Base-by-base conservation (phyloP, 2,329 filamentous ascomycete species). In the Xylaria hypoxylon region DNA sequence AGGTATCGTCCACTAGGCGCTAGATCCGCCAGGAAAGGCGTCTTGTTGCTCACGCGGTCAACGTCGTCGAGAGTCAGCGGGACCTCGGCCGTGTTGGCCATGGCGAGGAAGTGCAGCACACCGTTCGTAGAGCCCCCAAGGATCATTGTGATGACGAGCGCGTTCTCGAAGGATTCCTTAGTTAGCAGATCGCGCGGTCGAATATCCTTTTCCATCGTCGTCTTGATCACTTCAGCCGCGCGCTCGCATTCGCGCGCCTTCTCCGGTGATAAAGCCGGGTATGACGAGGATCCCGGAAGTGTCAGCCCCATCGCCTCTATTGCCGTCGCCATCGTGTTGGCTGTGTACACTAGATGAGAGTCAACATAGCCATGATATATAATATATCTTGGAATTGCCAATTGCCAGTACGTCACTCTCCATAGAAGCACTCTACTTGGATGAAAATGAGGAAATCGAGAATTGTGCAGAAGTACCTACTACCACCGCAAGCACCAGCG, bases 81-180 rank as follows among this genome's bases (percentile, higher is more conserved):
- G 0, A 97, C 90, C 69, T 90, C 91, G 40, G 93, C 94, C 0
- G 92, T 92, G 75, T 92, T 90, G 45, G 94, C 94, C 90, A 97
- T 97, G 72, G 94, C 94, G 53, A 97, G 87, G 76, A 96, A 90
- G 78, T 97, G 94, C 61, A 97, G 85, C 2, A 97, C 92, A 38
- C 92, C 92, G 78, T 97, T 97, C 62, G 94, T 97, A 57, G 90
- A 93, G 59, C 94, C 94, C 59, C 94, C 94, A n/a, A 97, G 85
- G 2, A 92, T 90, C 92, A 96, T 97, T 77, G 93, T 96, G 79
- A 97, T 88, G 1, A 95, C 91, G 22, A 97, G 84, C 0, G 94
- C 94, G 76, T 97, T 97, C 78, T 97, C 92, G 68, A 97, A 95
- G 0, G 92, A 88, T 1, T 86, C 86, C 70, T 91, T 92, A 3